Percentiles rank a stretch among this genome's conserved stretches.
Evolutionary conservation across 345 rosid species (phyloP).

Genomic region (Salix dunnii): DNA sequence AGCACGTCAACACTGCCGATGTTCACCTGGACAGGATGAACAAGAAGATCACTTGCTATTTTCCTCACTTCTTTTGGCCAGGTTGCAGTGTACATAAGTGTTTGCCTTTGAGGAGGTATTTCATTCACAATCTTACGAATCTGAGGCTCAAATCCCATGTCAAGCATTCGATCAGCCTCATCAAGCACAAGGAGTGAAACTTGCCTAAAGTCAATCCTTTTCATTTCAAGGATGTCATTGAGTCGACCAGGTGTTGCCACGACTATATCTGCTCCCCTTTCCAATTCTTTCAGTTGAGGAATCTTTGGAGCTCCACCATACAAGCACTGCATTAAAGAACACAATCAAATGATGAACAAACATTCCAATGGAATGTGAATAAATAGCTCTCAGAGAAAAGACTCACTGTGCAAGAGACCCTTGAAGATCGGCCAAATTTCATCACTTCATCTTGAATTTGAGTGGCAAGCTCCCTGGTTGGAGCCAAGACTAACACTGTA

Average conservation of each 20-base stretch:
- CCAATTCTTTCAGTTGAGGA: slow-evolving; percentile 76
- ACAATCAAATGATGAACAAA: slow-evolving; percentile 12
- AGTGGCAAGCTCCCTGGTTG: slow-evolving; percentile 95
- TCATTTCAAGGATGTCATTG: slow-evolving; percentile 90
- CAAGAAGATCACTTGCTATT: slow-evolving; percentile 85
- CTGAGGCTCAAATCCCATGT: slow-evolving; percentile 99
- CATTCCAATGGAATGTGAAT: slow-evolving; percentile 2
- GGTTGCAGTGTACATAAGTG: slow-evolving; percentile 94
- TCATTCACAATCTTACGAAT: slow-evolving; percentile 95
- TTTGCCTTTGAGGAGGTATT: slow-evolving; percentile 83
- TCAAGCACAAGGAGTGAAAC: slow-evolving; percentile 91
- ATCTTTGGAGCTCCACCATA: slow-evolving; percentile 98
- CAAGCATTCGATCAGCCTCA: slow-evolving; percentile 98
- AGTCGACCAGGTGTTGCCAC: slow-evolving; percentile 99
- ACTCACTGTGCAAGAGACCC: slow-evolving; percentile 86
- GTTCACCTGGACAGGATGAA: slow-evolving; percentile 91
- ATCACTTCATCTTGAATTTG: slow-evolving; percentile 90
- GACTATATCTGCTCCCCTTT: slow-evolving; percentile 91
- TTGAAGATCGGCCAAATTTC: slow-evolving; percentile 83
- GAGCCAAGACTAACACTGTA: slow-evolving; percentile 85
- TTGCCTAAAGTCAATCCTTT: slow-evolving; percentile 71
- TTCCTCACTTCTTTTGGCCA: slow-evolving; percentile 99
- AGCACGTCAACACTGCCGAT: slow-evolving; percentile 94
- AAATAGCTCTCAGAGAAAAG: slow-evolving; percentile 1
- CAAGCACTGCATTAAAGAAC: slow-evolving; percentile 59